Evolutionary conservation across 805 yeast genomes (phyloP).

Genomic region (Lachancea sp.): DNA sequence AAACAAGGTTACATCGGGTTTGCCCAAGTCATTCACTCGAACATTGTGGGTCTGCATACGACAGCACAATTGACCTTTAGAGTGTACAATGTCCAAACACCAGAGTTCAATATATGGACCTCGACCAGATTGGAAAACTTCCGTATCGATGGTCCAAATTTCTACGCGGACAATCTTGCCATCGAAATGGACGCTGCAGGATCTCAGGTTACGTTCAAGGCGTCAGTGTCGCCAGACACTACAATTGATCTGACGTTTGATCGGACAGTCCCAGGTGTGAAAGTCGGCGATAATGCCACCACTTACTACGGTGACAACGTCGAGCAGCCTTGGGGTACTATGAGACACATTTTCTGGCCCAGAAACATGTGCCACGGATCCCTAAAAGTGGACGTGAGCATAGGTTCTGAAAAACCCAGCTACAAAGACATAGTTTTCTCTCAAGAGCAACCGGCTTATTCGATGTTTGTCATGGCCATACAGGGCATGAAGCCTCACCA

Average conservation of each 20-base stretch:
- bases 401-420: slow-evolving; percentile 14
- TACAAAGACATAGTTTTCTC: slow-evolving; percentile 20
- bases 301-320: slow-evolving; percentile 82
- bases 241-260: slow-evolving; percentile 61
- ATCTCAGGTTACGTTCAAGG: slow-evolving; percentile 47
- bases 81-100: slow-evolving; percentile 40
- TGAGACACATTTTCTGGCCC: slow-evolving; percentile 98
- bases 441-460: slow-evolving; percentile 29
- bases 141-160: slow-evolving; percentile 63
- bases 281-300: slow-evolving; percentile 82
- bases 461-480: slow-evolving; percentile 92
- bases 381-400: slow-evolving; percentile 38
- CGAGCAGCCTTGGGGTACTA: slow-evolving; percentile 89
- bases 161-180: slow-evolving; percentile 67
- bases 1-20: slow-evolving; percentile 68
- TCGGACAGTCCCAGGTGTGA: slow-evolving; percentile 69
- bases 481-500: slow-evolving; percentile 99
- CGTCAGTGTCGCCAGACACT: slow-evolving; percentile 63
- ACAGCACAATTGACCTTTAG: slow-evolving; percentile 94
- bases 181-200: slow-evolving; percentile 55
- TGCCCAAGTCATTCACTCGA: slow-evolving; percentile 92
- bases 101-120: slow-evolving; percentile 59
- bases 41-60: slow-evolving; percentile 77
- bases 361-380: slow-evolving; percentile 68
- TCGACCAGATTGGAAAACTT: slow-evolving; percentile 83